A percentile compares a stretch with the other conserved stretches of the same genome.
Conservation (phyloP, 83 land plant species). For the Picea mariana region DNA sequence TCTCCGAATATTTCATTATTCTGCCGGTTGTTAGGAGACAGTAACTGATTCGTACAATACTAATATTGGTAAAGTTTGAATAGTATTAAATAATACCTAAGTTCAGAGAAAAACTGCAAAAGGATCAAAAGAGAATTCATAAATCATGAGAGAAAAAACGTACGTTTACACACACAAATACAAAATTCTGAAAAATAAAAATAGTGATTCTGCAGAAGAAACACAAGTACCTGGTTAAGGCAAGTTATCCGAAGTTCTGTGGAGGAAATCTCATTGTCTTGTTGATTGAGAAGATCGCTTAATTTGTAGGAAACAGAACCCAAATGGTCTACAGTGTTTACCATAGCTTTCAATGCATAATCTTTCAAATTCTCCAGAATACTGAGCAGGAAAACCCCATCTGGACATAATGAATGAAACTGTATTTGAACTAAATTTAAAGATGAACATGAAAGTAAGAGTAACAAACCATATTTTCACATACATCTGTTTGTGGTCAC, state of each 20-base stretch:
- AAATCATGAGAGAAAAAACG: too few species aligned
- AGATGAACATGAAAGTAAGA: neutral
- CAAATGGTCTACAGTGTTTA: slow-evolving; percentile 68
- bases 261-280: slow-evolving; percentile 42
- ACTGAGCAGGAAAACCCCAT: slow-evolving; percentile 28
- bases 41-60: too few species aligned
- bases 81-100: too few species aligned
- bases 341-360: slow-evolving; percentile 58
- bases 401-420: neutral
- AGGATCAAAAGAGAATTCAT: too few species aligned
- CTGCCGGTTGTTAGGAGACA: neutral
- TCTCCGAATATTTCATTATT: neutral
- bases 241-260: slow-evolving; percentile 46
- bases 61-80: too few species aligned
- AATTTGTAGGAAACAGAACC: slow-evolving; percentile 61
- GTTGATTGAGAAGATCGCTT: slow-evolving; percentile 43
- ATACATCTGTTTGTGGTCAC: slow-evolving; percentile 36
- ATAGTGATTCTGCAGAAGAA: neutral
- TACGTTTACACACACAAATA: neutral
- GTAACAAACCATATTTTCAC: neutral
- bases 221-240: slow-evolving; percentile 53
- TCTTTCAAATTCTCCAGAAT: slow-evolving; percentile 68
- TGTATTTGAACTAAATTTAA: neutral
- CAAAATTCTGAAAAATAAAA: neutral
- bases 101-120: too few species aligned